Evolutionary conservation across 768 basidiomycete genomes (phyloP).

Genomic region (Trametes villosa): DNA sequence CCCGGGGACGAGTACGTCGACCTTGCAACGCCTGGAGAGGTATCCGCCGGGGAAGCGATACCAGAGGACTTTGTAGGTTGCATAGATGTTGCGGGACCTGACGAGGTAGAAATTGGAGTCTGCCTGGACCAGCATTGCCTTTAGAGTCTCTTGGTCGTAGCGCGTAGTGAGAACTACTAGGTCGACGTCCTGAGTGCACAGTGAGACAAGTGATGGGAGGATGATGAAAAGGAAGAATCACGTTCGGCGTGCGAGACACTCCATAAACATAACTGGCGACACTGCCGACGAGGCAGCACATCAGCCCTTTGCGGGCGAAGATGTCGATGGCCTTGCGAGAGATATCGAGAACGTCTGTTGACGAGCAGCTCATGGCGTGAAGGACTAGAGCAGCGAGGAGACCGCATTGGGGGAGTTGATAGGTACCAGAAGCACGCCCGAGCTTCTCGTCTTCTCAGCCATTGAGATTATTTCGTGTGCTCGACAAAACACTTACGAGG

Average conservation of each 20-base stretch:
- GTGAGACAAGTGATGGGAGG: background rate
- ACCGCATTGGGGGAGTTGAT: too few relatives aligned
- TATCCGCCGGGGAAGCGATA: background rate
- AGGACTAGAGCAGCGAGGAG: background rate
- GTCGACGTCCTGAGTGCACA: conserved; percentile 14
- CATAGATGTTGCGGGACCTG: background rate
- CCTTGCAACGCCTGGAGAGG: conserved; percentile 12
- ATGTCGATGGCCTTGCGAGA: conserved; percentile 16
- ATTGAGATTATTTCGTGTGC: too few relatives aligned
- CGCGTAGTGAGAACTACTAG: conserved; percentile 11
- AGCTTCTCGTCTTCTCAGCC: too few relatives aligned
- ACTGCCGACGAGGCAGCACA: conserved; percentile 45
- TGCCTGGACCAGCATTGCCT: conserved; percentile 16
- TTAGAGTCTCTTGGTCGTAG: conserved; percentile 25
- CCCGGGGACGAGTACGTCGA: conserved; percentile 30
- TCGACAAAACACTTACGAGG: too few relatives aligned
- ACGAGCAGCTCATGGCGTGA: background rate
- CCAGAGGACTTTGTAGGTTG: conserved; percentile 27
- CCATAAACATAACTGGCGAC: conserved; percentile 45
- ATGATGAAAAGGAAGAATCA: conserved; percentile 24
- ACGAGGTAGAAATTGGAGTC: conserved; percentile 23
- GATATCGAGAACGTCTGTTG: conserved; percentile 9
- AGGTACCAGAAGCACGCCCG: too few relatives aligned
- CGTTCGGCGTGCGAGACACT: conserved; percentile 42
- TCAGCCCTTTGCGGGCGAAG: conserved; percentile 27